phyloP scores from a whole-genome alignment of 768 basidiomycete genomes.

The Macrolepiota fuliginosa region DNA sequence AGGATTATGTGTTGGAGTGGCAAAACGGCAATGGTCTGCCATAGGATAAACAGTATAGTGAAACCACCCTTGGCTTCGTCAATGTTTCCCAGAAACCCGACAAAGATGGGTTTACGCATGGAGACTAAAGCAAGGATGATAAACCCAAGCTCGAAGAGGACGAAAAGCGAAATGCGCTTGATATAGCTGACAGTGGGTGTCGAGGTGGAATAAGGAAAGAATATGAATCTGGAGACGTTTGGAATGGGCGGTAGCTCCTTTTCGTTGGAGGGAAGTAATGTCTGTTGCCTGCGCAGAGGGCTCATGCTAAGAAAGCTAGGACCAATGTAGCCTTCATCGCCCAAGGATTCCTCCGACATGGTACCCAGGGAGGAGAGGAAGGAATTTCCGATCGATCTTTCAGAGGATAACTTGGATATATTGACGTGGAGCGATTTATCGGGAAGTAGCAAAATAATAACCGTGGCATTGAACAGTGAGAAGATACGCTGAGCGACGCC shows the following conservation, averaged over 20 bases:
- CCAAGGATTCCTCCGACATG: neutral
- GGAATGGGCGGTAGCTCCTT: neutral
- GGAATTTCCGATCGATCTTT: neutral
- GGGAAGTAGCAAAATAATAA: neutral
- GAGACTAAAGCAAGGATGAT: neutral
- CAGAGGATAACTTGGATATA: neutral
- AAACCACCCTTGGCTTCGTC: neutral
- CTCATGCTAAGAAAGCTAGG: neutral
- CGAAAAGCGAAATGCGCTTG: neutral
- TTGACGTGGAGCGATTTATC: neutral
- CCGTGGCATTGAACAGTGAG: too few species aligned
- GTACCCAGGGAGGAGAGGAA: neutral
- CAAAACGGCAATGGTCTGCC: neutral
- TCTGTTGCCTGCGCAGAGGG: neutral
- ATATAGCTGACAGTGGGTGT: constrained; percentile 1
- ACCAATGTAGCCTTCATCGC: neutral
- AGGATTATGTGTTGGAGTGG: neutral
- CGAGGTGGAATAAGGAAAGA: neutral
- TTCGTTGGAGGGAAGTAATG: neutral
- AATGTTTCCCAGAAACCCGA: neutral
- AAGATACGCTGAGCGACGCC: too few species aligned
- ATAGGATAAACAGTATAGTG: neutral
- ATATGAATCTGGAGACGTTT: neutral
- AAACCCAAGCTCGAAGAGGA: neutral
- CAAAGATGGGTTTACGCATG: neutral